Conservation (phyloP, 2,329 filamentous ascomycete species). For the Microascus cirrosus region DNA sequence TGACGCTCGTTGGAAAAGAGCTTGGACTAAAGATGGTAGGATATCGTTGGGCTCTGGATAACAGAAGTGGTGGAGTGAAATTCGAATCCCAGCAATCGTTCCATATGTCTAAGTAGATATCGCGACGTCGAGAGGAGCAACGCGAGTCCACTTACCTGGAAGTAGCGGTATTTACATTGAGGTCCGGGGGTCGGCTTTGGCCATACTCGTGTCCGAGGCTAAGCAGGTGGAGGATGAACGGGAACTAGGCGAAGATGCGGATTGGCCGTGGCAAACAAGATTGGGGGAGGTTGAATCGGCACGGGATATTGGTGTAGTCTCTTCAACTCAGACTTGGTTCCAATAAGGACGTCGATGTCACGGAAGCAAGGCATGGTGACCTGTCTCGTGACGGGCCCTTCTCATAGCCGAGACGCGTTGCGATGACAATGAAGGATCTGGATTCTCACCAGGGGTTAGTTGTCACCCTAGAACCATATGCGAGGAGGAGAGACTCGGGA, state of each 20-base stretch:
- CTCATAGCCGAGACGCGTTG: background rate
- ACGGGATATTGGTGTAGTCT: constrained; percentile 41
- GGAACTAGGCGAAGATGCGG: background rate
- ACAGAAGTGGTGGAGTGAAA: constrained; percentile 39
- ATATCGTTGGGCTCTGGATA: constrained; percentile 17
- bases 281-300: constrained; percentile 35
- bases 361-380: constrained; percentile 34
- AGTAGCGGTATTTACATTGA: constrained; percentile 47
- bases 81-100: constrained; percentile 34
- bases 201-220: constrained; percentile 13
- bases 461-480: too few relatives aligned
- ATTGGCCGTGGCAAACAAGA: constrained; percentile 13
- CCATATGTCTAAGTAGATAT: background rate
- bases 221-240: background rate
- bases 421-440: background rate
- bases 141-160: constrained; percentile 26
- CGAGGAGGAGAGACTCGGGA: too few relatives aligned
- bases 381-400: background rate
- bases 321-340: constrained; percentile 20
- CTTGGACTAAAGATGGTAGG: constrained; percentile 40
- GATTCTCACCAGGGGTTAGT: too few relatives aligned
- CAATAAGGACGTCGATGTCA: constrained; percentile 34
- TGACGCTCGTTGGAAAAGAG: constrained; percentile 41
- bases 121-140: background rate
- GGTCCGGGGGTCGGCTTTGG: constrained; percentile 22